Base-by-base conservation (phyloP, 345 rosid species). In the Gossypium herbaceum region DNA sequence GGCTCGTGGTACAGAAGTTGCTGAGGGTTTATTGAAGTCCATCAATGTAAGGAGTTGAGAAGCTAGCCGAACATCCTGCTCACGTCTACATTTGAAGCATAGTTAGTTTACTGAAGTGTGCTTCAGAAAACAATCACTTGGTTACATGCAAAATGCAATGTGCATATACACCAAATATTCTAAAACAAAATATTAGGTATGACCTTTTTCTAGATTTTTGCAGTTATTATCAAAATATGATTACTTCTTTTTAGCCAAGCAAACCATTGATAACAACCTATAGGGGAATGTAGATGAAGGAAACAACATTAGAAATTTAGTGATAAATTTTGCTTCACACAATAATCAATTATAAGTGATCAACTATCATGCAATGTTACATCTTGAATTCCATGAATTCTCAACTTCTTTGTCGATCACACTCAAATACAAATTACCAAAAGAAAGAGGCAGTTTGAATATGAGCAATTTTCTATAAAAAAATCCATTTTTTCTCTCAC, bases 41-140 rank as follows among this genome's bases (percentile, higher is more conserved):
- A 95, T 91, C 25, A 95, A 86, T 9, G 89, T 82, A 61, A 78
- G 83, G 52, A 95, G 91, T 74, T 95, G 97, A 79, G 92, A 88
- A 17, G 93, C 78, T 74, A 95, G 64, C 41, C 94, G 97, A 82
- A 86, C 96, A 74, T 87, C 89, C 73, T 91, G 98, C 80, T 57
- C 29, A 0, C 29, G 7, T 57, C 62, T 57, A 27, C 13, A 57
- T 8, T 57, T 9, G 62, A 57, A 57, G 29, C 62, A 57, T 57
- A 22, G 62, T 57, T 57, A 57, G 62, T 22, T 57, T 24, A 59
- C 22, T 4, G 13, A 16, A 60, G 55, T 50, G 12, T 25, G 17
- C 58, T 60, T 73, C 4, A 73, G 25, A 41, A 50, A 12, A 50
- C 22, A 13, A 16, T 4, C 59, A 69, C 3, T 25, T 51, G 73